These are phyloP conservation scores for Pugionium cornutum DNA, from an alignment of 345 rosid species.

Conservation along the genomic window DNA sequence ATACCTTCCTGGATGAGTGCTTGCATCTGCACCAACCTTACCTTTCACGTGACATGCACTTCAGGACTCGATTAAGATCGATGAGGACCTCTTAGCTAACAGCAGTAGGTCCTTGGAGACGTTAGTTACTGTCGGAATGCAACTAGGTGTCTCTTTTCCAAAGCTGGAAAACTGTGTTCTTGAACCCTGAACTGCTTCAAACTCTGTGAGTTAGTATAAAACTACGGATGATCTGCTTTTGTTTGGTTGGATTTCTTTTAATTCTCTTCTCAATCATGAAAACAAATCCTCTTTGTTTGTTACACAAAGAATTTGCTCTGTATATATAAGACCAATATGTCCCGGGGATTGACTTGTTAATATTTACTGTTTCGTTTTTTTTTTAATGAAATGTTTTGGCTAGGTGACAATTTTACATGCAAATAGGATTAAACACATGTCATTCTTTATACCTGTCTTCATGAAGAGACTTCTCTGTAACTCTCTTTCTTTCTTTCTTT, in stretches of 20 bases:
- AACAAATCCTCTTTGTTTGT: conserved; percentile 20
- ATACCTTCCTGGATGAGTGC: neutral
- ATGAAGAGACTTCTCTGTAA: conserved; percentile 8
- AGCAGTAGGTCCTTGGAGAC: conserved; percentile 87
- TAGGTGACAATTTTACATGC: conserved; percentile 40
- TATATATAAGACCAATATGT: conserved; percentile 20
- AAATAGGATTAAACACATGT: conserved; percentile 28
- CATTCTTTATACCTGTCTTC: conserved; percentile 25
- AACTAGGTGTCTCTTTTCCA: conserved; percentile 57
- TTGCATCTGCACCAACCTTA: conserved; percentile 27
- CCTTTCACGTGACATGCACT: conserved; percentile 29
- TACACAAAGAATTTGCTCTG: conserved; percentile 16
- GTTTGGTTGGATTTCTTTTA: conserved; percentile 24
- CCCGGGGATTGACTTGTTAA: conserved; percentile 29
- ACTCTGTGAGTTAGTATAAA: conserved; percentile 19
- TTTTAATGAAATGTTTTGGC: conserved; percentile 12
- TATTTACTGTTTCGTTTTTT: conserved; percentile 3
- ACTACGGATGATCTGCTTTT: conserved; percentile 11
- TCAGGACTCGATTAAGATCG: conserved; percentile 71
- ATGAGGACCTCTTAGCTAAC: conserved; percentile 72
- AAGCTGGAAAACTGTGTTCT: conserved; percentile 41
- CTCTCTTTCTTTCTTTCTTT: neutral
- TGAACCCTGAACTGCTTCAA: conserved; percentile 23
- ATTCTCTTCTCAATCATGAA: conserved; percentile 10
- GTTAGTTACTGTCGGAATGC: conserved; percentile 81